Evolutionary conservation across 352 stramenopile genomes (phyloP), one percentile per base, ranked within the genome.

Genomic region (Aphanomyces cochlioides): DNA sequence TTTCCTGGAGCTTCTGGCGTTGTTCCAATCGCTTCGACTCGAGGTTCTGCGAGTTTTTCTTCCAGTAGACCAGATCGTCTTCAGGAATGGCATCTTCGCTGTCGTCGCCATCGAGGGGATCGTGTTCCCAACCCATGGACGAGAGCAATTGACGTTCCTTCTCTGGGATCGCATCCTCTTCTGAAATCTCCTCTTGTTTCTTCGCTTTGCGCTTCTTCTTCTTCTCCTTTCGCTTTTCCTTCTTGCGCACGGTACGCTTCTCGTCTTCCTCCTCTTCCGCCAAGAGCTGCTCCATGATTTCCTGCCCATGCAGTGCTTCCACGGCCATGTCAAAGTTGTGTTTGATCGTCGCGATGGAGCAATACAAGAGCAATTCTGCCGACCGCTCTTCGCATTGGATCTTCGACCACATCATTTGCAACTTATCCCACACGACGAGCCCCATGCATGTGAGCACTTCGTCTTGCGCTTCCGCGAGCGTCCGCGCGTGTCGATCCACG

Each of bases 401-500:
- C 66, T 90, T 88, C 15, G 84, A 88, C 87, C 85, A 95, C 65
- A 95, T 43, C n/a, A 77, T 85, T 69, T 93, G 87, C 70, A 93
- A 79, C 56, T 95, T 95, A 53, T 95, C 87, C 87, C 87, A 95
- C 69, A 95, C 92, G 39, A 95, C 84, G 77, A 95, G 92, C 0
- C 87, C 87, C 3, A 95, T 74, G 68, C 87, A 95, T 45, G 90
- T 91, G 28, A 95, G 79, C 59, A 95, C 87, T 75, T 95, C 87
- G 66, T 95, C 87, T 61, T 95, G 87, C 12, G 87, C 87, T 63
- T 95, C 87, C 0, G 87, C 83, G 69, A 95, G 92, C 41, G 87
- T 95, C 0, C 87, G 85, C 45, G 87, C 87, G 50, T 95, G 87
- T 3, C 87, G 84, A 53, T 95, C 87, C 7, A 86, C 82, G 0